Evolutionary conservation across 164 flowering plant species (phyloP).

Genomic region (Hamamelis virginiana): DNA sequence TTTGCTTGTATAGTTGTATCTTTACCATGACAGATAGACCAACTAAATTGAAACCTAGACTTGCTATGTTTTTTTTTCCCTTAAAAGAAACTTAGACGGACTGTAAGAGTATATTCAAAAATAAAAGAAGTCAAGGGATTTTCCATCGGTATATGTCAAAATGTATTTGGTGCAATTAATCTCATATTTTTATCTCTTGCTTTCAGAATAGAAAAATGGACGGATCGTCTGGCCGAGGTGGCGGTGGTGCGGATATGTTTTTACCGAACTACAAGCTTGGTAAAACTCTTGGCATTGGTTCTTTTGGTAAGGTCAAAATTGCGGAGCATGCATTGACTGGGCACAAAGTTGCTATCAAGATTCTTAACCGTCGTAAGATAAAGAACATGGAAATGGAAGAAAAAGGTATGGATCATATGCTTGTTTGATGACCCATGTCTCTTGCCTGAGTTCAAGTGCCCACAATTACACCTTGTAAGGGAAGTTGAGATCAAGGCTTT

Average conservation of each 20-base stretch:
- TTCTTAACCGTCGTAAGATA: slow-evolving; percentile 70
- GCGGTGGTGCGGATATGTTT: slow-evolving; percentile 36
- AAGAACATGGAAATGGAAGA: slow-evolving; percentile 82
- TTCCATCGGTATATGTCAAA: neutral
- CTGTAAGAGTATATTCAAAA: neutral
- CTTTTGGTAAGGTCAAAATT: slow-evolving; percentile 84
- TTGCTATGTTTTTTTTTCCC: too few relatives aligned
- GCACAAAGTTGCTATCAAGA: slow-evolving; percentile 80
- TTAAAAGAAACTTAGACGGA: too few relatives aligned
- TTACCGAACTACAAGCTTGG: slow-evolving; percentile 70
- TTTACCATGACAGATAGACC: too few relatives aligned
- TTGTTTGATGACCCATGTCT: neutral
- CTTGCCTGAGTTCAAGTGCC: too few relatives aligned
- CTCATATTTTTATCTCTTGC: neutral
- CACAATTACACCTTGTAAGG: too few relatives aligned
- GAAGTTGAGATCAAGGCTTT: too few relatives aligned
- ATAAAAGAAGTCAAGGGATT: neutral
- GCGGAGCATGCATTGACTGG: slow-evolving; percentile 77
- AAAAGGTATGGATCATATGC: slow-evolving; percentile 43
- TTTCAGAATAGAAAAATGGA: slow-evolving; percentile 46
- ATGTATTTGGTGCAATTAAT: neutral
- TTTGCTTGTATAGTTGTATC: too few relatives aligned
- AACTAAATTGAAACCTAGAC: too few relatives aligned
- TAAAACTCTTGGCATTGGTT: slow-evolving; percentile 81
- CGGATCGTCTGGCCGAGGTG: slow-evolving; percentile 39